Evolutionary conservation across 441 rosid genomes (phyloP).

Genomic region (Bocquillonia castaneifolia): DNA sequence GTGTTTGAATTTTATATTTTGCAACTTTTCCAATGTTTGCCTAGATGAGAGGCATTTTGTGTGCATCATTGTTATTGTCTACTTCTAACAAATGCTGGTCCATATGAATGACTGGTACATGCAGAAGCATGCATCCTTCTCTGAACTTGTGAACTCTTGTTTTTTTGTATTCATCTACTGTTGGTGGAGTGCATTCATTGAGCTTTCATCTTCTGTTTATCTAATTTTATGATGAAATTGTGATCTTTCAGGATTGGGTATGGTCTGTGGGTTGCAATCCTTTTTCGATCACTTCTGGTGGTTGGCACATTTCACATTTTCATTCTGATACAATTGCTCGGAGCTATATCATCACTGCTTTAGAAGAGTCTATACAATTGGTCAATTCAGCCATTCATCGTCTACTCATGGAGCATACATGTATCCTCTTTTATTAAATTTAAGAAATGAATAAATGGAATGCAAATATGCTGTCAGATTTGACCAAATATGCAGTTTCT

Average conservation of each 20-base stretch:
- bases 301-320: slow-evolving; percentile 86
- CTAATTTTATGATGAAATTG: slow-evolving; percentile 14
- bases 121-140: slow-evolving; percentile 2
- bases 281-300: slow-evolving; percentile 75
- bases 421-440: slow-evolving; percentile 63
- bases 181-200: not conserved
- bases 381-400: slow-evolving; percentile 83
- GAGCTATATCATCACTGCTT: slow-evolving; percentile 80
- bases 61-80: not conserved
- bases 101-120: not conserved
- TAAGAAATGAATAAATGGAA: slow-evolving; percentile 12
- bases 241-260: slow-evolving; percentile 88
- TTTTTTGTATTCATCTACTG: not conserved
- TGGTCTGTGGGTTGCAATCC: slow-evolving; percentile 99
- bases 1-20: not conserved
- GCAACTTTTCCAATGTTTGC: not conserved
- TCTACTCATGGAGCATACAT: slow-evolving; percentile 73
- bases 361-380: slow-evolving; percentile 81
- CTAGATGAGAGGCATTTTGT: not conserved
- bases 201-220: not conserved
- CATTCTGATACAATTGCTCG: slow-evolving; percentile 90
- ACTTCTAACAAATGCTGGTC: not conserved
- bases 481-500: not conserved
- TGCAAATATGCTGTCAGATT: not conserved
- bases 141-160: not conserved